A percentile compares a stretch with the other conserved stretches of the same genome.
Evolutionary conservation across 352 stramenopile species (phyloP).

Genomic region (Globisporangium recalcitrans): DNA sequence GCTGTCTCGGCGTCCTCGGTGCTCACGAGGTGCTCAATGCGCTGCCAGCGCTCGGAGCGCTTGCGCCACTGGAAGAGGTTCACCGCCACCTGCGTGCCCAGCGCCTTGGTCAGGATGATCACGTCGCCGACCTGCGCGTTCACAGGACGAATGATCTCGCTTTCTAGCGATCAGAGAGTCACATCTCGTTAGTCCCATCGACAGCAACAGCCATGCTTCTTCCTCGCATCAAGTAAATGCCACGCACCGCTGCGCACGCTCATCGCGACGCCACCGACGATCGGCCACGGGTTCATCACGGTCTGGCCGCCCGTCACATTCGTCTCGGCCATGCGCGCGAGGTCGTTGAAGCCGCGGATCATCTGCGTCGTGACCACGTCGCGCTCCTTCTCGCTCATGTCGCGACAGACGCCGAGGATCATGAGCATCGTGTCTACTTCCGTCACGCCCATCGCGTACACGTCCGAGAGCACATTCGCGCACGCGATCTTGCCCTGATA

Average conservation of each 20-base stretch:
- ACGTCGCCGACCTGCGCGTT: slow-evolving; percentile 87
- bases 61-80: slow-evolving; percentile 92
- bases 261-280: slow-evolving; percentile 93
- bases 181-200: neutral
- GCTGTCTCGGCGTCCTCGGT: slow-evolving; percentile 73
- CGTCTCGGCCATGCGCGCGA: slow-evolving; percentile 79
- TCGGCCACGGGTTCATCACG: slow-evolving; percentile 94
- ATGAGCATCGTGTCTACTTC: slow-evolving; percentile 95
- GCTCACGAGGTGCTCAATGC: slow-evolving; percentile 66
- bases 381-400: slow-evolving; percentile 90
- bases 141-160: slow-evolving; percentile 86
- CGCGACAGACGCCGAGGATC: slow-evolving; percentile 89
- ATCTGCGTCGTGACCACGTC: slow-evolving; percentile 92
- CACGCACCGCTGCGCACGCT: slow-evolving; percentile 65
- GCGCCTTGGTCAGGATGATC: slow-evolving; percentile 91
- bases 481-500: slow-evolving; percentile 89
- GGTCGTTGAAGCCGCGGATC: slow-evolving; percentile 92
- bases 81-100: slow-evolving; percentile 92
- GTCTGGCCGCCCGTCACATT: slow-evolving; percentile 93
- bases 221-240: neutral
- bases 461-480: slow-evolving; percentile 93
- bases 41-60: slow-evolving; percentile 69
- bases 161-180: too few relatives aligned
- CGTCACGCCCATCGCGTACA: slow-evolving; percentile 93
- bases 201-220: neutral